Evolutionary conservation across 345 rosid genomes (phyloP), one percentile per base, ranked within the genome.

Genomic region (Gossypium bickii): DNA sequence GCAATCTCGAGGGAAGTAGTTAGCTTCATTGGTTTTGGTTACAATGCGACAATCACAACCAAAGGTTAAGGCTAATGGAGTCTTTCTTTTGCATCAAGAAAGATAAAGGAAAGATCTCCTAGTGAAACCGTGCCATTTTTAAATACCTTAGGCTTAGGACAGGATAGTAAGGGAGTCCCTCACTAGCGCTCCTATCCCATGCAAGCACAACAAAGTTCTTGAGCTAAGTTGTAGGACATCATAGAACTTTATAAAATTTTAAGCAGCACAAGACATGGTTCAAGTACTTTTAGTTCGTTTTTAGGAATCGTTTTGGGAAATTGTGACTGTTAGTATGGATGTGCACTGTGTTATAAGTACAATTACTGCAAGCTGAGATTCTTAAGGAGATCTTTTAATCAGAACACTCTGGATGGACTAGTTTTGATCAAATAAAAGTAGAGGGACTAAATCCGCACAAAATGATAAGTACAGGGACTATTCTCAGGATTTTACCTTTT

Each of bases 221-320:
- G 38, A 67, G n/a, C 53, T 67, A 44, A 45, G 34, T 44, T 67
- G 53, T 67, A 12, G 71, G 67, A 62, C 44, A 15, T 65, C 52
- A 20, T 20, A 44, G 34, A 44, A 66, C 53, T 66, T 44, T 66
- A 22, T 67, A 67, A 12, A 45, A 47, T 66, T 12, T 66, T 67
- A 45, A 20, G 70, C 55, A 20, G 55, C n/a, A 47, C 34, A 67
- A 22, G 38, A 45, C 22, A 67, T 7, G 38, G 38, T 67, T 66
- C 29, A 18, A 24, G 53, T 67, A 22, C 55, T 45, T 59, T 66
- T 44, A 20, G 49, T 20, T 66, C 6, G 43, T 48, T 25, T 48
- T 12, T 25, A 15, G 71, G 57, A n/a, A 48, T 67, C 1, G 13
- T 67, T 24, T 20, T 47, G 55, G 71, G 43, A 67, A 25, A 48